Evolutionary conservation across 768 basidiomycete species (phyloP).

Genomic region (Agrocybe pediades): DNA sequence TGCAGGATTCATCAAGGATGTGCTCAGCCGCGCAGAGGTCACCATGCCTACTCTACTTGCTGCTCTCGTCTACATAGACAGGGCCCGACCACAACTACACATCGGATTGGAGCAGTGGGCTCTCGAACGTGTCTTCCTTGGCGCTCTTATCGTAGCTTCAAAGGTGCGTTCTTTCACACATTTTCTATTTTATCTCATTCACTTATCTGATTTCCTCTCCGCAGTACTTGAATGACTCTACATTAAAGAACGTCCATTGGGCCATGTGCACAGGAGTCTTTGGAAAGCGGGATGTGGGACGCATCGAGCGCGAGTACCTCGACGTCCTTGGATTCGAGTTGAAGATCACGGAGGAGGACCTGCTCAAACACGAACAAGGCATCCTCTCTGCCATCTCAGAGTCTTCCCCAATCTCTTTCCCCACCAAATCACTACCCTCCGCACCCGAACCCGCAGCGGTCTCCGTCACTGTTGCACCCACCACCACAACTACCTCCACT

Average conservation of each 20-base stretch:
- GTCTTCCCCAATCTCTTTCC: constrained; percentile 12
- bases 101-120: constrained; percentile 87
- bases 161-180: constrained; percentile 53
- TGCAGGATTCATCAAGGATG: constrained; percentile 63
- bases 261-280: constrained; percentile 83
- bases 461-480: constrained; percentile 34
- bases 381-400: constrained; percentile 29
- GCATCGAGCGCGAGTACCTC: constrained; percentile 82
- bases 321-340: constrained; percentile 81
- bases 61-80: constrained; percentile 74
- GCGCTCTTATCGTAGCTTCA: constrained; percentile 84
- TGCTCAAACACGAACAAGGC: constrained; percentile 53
- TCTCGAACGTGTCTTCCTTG: constrained; percentile 87
- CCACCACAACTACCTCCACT: constrained; percentile 30
- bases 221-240: constrained; percentile 86
- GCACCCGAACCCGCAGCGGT: constrained; percentile 39
- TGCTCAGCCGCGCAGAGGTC: constrained; percentile 75
- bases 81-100: constrained; percentile 77
- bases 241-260: constrained; percentile 91
- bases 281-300: constrained; percentile 77
- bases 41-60: constrained; percentile 68
- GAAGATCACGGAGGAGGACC: constrained; percentile 60
- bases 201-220: constrained; percentile 14
- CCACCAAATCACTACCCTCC: constrained; percentile 6
- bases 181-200: constrained; percentile 4